Conservation (phyloP, 495 filamentous ascomycete species). For the Aspergillus steynii region DNA sequence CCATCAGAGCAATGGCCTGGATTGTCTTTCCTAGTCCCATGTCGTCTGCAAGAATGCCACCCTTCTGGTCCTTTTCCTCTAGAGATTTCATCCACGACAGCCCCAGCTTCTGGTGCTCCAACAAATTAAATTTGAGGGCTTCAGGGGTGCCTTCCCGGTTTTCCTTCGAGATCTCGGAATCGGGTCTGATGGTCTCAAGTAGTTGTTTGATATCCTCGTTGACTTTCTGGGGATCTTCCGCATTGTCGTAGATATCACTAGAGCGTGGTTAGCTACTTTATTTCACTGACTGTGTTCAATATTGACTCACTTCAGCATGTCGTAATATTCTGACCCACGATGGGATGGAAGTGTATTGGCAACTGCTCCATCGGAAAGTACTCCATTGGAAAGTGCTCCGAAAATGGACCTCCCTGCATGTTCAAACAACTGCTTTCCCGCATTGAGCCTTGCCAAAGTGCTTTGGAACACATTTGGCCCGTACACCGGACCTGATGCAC, state of each 20-base stretch:
- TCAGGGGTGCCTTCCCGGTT: slow-evolving; percentile 72
- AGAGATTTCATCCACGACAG: slow-evolving; percentile 80
- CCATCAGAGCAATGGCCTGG: slow-evolving; percentile 80
- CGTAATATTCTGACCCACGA: neutral
- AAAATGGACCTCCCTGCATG: slow-evolving; percentile 11
- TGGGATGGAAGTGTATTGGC: neutral
- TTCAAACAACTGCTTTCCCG: slow-evolving; percentile 12
- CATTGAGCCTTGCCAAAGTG: slow-evolving; percentile 22
- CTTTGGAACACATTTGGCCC: slow-evolving; percentile 16
- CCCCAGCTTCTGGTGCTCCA: slow-evolving; percentile 83
- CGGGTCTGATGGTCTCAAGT: slow-evolving; percentile 72
- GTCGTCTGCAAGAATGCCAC: slow-evolving; percentile 85
- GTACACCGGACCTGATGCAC: slow-evolving; percentile 5
- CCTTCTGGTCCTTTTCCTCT: slow-evolving; percentile 75
- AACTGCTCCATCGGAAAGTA: neutral
- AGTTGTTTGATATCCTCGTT: slow-evolving; percentile 66
- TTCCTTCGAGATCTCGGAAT: slow-evolving; percentile 64
- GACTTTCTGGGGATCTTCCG: slow-evolving; percentile 58
- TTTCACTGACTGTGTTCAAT: too few relatives aligned
- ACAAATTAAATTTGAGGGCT: slow-evolving; percentile 66
- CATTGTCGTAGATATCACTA: slow-evolving; percentile 25
- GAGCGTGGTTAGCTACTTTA: slow-evolving; percentile 9
- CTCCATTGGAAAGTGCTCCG: neutral
- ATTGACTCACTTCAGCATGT: neutral
- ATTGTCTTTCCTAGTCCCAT: slow-evolving; percentile 99